Evolutionary conservation across 345 rosid species (phyloP).

Genomic region (Stellera chamaejasme): DNA sequence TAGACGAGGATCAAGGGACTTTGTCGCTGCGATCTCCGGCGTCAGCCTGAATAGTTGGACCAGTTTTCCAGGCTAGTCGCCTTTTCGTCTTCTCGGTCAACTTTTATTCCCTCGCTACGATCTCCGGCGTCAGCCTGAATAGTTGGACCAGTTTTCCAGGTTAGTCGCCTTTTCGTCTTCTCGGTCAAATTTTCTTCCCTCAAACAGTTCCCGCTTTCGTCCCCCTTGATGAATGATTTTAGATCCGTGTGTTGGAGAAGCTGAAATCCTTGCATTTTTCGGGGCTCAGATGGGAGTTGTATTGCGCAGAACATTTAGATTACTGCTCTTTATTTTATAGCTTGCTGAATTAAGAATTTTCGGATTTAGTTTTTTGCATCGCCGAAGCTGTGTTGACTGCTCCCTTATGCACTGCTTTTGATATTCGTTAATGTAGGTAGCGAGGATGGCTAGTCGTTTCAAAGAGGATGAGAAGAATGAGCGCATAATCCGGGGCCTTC

Average conservation of each 20-base stretch:
- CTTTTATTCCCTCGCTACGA: conserved; percentile 9
- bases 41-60: not conserved
- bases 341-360: not conserved
- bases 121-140: not conserved
- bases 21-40: conserved; percentile 9
- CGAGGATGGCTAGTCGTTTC: conserved; percentile 52
- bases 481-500: conserved; percentile 70
- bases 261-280: conserved; percentile 4
- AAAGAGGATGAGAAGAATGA: conserved; percentile 94
- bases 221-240: conserved; percentile 7
- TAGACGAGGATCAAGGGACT: not conserved
- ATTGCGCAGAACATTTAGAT: too few species aligned
- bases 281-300: not conserved
- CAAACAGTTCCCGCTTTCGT: not conserved
- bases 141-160: conserved; percentile 10
- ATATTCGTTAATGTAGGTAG: conserved; percentile 10
- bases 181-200: conserved; percentile 5
- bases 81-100: not conserved
- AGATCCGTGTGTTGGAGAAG: conserved; percentile 28
- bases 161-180: conserved; percentile 9
- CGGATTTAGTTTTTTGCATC: not conserved
- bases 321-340: not conserved
- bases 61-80: conserved; percentile 18
- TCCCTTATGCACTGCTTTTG: not conserved
- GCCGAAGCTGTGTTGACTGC: not conserved